These are phyloP conservation scores for Thalassiosira mediterranea DNA, from an alignment of 352 stramenopile species.

Conservation along the genomic window DNA sequence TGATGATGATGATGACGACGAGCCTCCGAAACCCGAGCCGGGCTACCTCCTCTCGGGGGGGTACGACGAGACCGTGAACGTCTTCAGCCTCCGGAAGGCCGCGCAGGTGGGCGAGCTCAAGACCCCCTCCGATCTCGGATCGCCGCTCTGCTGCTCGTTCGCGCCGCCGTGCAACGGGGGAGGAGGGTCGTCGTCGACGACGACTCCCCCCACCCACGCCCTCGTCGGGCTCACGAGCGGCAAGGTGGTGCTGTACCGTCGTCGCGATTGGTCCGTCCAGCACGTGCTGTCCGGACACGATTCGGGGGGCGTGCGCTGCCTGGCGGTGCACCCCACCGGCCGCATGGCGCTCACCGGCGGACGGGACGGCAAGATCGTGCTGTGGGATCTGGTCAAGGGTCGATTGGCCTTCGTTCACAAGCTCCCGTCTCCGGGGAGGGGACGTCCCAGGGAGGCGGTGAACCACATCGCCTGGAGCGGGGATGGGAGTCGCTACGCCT, in stretches of 20 bases:
- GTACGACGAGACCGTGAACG: slow-evolving; percentile 75
- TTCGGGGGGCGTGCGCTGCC: slow-evolving; percentile 49
- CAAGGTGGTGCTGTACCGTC: slow-evolving; percentile 79
- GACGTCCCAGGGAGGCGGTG: slow-evolving; percentile 59
- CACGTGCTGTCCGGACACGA: slow-evolving; percentile 78
- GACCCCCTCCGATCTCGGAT: slow-evolving; percentile 73
- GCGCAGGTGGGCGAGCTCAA: slow-evolving; percentile 63
- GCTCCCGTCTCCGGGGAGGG: slow-evolving; percentile 39
- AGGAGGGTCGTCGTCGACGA: slow-evolving; percentile 4
- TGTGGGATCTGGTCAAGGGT: slow-evolving; percentile 82
- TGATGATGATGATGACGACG: background rate
- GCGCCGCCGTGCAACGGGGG: slow-evolving; percentile 67
- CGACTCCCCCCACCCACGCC: slow-evolving; percentile 58
- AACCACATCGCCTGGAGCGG: slow-evolving; percentile 67
- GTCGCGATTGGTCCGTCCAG: slow-evolving; percentile 74
- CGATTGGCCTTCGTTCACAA: slow-evolving; percentile 72
- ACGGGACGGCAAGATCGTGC: slow-evolving; percentile 71
- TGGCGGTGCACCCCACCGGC: slow-evolving; percentile 75
- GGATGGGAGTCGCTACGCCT: slow-evolving; percentile 72
- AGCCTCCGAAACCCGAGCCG: slow-evolving; percentile 24
- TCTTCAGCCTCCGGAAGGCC: slow-evolving; percentile 42
- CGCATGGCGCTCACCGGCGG: slow-evolving; percentile 74
- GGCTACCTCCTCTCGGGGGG: slow-evolving; percentile 69
- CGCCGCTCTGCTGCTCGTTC: slow-evolving; percentile 69
- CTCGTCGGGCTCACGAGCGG: slow-evolving; percentile 71